Evolutionary conservation across 2,329 filamentous ascomycete species (phyloP), one percentile per base, ranked within the genome.

Genomic region (Geosmithia flava): DNA sequence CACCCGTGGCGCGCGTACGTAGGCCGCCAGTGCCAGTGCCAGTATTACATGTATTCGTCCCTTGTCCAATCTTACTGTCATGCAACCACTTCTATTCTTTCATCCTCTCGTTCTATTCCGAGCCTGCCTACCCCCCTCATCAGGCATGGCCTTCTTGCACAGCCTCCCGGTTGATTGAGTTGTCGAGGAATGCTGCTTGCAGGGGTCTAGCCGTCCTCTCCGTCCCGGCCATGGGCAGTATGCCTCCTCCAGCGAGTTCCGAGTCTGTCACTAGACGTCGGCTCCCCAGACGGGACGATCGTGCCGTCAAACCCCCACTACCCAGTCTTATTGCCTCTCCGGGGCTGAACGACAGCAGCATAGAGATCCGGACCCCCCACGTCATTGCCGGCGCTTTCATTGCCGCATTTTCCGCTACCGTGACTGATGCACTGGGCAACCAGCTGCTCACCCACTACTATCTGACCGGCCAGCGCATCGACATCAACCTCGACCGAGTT

Each of bases 391-490:
- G 64, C 27, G 60, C 62, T 3, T 50, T 66, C 30, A 55, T 56
- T 33, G 56, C 60, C 7, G 58, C 63, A n/a, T 66, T 66, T 50
- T 61, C 64, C 11, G 55, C 57, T 41, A 56, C 61, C 27, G 52
- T 67, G 44, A 60, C 60, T 30, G 61, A 65, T 20, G 59, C 58
- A 3, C 53, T 67, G 42, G 53, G 58, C 47, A 64, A 66, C 53
- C 61, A 62, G 19, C 59, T 67, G 19, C 58, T 66, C 46, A 61
- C 62, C 4, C 59, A 67, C 49, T 67, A 67, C 42, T 67, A 67
- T 48, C 54, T 63, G 7, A 23, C 43, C 17, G 61, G 64, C 44
- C 56, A 61, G 45, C 58, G 56, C 23, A 55, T 62, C 6, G 56
- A 53, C 23, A 48, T 65, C 48, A 66, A 66, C 42, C 53, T 67